These are phyloP conservation scores for Zymoseptoria tritici DNA, from an alignment of 2,329 filamentous ascomycete species.

Conservation along the genomic window DNA sequence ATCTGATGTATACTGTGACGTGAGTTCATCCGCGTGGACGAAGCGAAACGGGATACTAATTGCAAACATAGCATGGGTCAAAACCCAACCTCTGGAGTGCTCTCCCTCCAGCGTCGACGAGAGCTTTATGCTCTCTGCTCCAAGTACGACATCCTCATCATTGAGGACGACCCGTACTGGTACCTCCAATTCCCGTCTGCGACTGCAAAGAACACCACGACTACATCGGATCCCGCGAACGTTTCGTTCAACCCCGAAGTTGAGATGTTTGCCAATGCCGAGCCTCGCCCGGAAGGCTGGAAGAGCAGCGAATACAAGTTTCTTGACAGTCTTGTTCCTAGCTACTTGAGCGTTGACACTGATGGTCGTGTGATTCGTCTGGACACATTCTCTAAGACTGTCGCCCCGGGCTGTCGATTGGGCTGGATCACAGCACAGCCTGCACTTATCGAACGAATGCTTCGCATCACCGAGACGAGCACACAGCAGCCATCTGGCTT, in stretches of 20 bases:
- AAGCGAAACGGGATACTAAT: constrained; percentile 1
- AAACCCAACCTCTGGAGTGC: constrained; percentile 73
- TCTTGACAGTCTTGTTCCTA: constrained; percentile 75
- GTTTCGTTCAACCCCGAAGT: constrained; percentile 24
- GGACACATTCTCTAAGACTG: constrained; percentile 90
- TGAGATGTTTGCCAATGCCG: constrained; percentile 37
- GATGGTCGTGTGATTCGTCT: constrained; percentile 83
- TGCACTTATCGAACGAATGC: constrained; percentile 63
- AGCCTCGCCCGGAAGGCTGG: constrained; percentile 41
- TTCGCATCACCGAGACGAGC: constrained; percentile 65
- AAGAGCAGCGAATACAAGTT: constrained; percentile 64
- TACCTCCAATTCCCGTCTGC: constrained; percentile 82
- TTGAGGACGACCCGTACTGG: constrained; percentile 96
- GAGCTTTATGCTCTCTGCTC: constrained; percentile 75
- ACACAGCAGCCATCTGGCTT: constrained; percentile 87
- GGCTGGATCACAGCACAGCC: constrained; percentile 89
- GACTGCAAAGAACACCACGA: constrained; percentile 32
- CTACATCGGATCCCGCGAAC: constrained; percentile 21
- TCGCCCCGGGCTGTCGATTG: constrained; percentile 80
- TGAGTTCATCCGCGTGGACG: constrained; percentile 40
- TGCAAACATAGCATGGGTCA: constrained; percentile 61
- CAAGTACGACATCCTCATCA: constrained; percentile 79
- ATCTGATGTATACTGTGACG: constrained; percentile 86
- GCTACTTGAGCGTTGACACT: constrained; percentile 71
- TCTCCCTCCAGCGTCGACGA: constrained; percentile 65